Percentiles rank a stretch among this genome's conserved stretches.
Conservation (phyloP, 768 basidiomycete species). For the Cystobasidium tubakii region DNA sequence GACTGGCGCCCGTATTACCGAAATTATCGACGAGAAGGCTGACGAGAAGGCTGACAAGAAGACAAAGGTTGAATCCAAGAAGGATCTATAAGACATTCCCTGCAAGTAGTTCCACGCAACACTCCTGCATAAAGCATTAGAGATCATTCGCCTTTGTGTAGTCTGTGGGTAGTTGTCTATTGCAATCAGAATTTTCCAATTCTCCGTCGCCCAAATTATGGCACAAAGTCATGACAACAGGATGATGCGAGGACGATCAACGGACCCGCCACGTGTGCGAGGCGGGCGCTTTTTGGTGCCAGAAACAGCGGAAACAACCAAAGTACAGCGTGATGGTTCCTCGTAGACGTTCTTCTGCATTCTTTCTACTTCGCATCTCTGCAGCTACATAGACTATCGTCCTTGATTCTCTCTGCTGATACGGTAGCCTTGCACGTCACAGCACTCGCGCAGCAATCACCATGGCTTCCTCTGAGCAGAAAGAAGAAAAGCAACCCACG, state of each 20-base stretch:
- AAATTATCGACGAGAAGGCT: conserved; percentile 25
- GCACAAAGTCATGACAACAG: neutral
- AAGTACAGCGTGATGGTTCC: neutral
- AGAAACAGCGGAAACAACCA: neutral
- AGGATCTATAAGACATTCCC: conserved; percentile 7
- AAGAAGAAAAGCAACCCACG: conserved; percentile 12
- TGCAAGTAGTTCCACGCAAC: neutral
- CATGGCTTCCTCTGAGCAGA: conserved; percentile 12
- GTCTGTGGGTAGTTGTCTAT: neutral
- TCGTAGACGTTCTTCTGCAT: too few species aligned
- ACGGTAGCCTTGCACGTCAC: too few species aligned
- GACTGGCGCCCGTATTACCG: conserved; percentile 10
- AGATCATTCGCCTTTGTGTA: neutral
- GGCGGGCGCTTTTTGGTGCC: neutral
- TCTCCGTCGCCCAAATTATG: too few species aligned
- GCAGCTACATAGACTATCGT: too few species aligned
- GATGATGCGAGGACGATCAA: neutral
- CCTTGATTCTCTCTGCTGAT: too few species aligned
- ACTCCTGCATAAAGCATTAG: neutral
- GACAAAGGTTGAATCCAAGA: conserved; percentile 22
- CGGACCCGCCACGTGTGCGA: neutral
- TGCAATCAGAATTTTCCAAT: neutral
- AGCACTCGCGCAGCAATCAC: neutral
- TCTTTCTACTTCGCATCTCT: too few species aligned
- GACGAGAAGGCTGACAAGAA: conserved; percentile 14